These are phyloP conservation scores for Taphrina betulina DNA, from an alignment of 1,139 yeast species.

Conservation along the genomic window DNA sequence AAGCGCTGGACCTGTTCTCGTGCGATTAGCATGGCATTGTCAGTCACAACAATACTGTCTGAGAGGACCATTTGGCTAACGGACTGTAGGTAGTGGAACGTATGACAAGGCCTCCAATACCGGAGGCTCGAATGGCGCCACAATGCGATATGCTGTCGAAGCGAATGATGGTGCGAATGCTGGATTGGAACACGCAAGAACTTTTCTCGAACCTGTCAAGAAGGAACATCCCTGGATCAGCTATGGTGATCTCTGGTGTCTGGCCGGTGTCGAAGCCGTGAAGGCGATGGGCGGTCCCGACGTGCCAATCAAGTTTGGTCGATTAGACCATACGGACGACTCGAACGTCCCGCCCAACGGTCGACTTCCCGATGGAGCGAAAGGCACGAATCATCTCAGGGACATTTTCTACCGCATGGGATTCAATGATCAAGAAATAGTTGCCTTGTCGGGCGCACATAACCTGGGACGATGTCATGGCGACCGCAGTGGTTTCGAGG, in stretches of 20 bases:
- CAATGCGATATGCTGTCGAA: constrained; percentile 55
- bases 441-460: constrained; percentile 86
- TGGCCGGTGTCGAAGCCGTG: constrained; percentile 80
- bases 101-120: constrained; percentile 56
- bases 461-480: constrained; percentile 55
- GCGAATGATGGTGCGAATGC: constrained; percentile 53
- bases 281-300: constrained; percentile 93
- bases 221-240: constrained; percentile 71
- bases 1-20: constrained; percentile 67
- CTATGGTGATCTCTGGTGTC: constrained; percentile 83
- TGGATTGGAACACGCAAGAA: constrained; percentile 65
- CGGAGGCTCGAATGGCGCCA: constrained; percentile 85
- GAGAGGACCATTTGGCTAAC: neutral
- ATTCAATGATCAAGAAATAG: constrained; percentile 78
- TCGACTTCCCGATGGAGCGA: constrained; percentile 70
- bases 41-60: constrained; percentile 41
- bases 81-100: constrained; percentile 51
- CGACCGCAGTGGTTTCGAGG: constrained; percentile 63
- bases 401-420: constrained; percentile 69
- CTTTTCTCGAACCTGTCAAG: constrained; percentile 62
- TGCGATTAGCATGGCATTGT: constrained; percentile 74
- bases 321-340: constrained; percentile 54
- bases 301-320: constrained; percentile 54
- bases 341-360: constrained; percentile 59
- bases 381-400: constrained; percentile 69